Evolutionary conservation across 139 green algal species (phyloP).

Genomic region (Edaphochlamys debaryana): DNA sequence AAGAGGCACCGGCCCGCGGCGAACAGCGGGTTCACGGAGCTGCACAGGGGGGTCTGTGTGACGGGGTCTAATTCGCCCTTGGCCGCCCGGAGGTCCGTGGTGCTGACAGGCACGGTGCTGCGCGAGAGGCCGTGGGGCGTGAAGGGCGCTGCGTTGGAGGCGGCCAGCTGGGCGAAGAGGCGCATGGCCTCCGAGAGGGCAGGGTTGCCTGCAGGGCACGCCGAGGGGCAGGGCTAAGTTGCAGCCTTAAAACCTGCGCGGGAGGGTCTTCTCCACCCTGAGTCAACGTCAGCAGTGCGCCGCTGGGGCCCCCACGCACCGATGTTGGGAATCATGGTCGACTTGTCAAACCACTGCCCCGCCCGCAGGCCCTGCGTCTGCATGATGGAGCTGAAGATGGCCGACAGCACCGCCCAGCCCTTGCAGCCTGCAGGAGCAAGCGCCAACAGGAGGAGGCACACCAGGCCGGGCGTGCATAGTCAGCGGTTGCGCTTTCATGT

Average conservation of each 20-base stretch:
- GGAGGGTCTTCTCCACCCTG: too few relatives aligned
- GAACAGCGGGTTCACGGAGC: slow-evolving; percentile 19
- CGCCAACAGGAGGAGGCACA: too few relatives aligned
- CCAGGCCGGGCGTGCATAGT: too few relatives aligned
- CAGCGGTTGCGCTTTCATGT: too few relatives aligned
- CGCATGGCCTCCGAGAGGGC: neutral
- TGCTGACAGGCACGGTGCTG: neutral
- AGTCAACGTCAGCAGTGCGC: neutral
- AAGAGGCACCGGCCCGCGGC: slow-evolving; percentile 14
- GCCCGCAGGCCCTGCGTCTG: neutral
- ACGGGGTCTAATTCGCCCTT: neutral
- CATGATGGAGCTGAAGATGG: neutral
- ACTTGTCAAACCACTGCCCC: neutral
- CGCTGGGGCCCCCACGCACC: too few relatives aligned
- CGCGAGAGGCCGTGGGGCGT: neutral
- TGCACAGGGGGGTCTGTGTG: neutral
- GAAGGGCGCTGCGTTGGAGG: too few relatives aligned
- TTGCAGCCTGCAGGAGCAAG: slow-evolving; percentile 38
- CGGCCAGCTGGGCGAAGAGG: neutral
- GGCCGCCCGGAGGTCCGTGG: neutral
- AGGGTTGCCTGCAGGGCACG: neutral
- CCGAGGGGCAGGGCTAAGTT: neutral
- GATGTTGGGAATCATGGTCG: too few relatives aligned
- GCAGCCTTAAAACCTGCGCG: neutral
- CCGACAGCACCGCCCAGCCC: slow-evolving; percentile 25